A percentile compares a stretch with the other conserved stretches of the same genome.
Conservation (phyloP, 371 early-diverging fungal species). For the Mortierella sp. region DNA sequence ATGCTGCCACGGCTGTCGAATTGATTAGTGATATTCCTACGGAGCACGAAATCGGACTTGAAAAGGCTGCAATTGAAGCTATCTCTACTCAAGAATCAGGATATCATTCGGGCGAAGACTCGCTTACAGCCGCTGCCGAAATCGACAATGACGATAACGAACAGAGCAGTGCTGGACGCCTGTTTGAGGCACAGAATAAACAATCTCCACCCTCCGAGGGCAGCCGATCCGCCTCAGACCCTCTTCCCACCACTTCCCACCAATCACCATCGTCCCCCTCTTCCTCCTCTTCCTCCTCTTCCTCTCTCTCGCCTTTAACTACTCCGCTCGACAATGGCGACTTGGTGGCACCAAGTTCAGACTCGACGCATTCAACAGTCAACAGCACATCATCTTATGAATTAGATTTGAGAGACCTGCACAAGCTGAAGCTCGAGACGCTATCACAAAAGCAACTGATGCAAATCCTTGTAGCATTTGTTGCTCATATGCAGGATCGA, state of each 20-base stretch:
- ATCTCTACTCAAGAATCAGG: constrained; percentile 18
- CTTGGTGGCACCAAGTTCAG: background rate
- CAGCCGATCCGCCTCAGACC: background rate
- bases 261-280: background rate
- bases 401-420: constrained; percentile 23
- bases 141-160: background rate
- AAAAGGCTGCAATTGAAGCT: constrained; percentile 45
- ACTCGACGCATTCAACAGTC: background rate
- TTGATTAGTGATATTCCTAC: constrained; percentile 36
- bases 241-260: background rate
- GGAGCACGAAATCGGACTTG: constrained; percentile 30
- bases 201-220: background rate
- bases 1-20: constrained; percentile 47
- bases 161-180: background rate
- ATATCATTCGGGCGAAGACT: background rate
- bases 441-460: constrained; percentile 45
- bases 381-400: background rate
- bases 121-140: background rate
- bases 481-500: constrained; percentile 50
- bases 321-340: background rate
- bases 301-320: background rate
- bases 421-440: constrained; percentile 19
- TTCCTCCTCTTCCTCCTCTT: background rate
- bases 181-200: background rate
- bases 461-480: constrained; percentile 47